Evolutionary conservation across 2,329 filamentous ascomycete species (phyloP).

Genomic region (Nothopassalora personata): DNA sequence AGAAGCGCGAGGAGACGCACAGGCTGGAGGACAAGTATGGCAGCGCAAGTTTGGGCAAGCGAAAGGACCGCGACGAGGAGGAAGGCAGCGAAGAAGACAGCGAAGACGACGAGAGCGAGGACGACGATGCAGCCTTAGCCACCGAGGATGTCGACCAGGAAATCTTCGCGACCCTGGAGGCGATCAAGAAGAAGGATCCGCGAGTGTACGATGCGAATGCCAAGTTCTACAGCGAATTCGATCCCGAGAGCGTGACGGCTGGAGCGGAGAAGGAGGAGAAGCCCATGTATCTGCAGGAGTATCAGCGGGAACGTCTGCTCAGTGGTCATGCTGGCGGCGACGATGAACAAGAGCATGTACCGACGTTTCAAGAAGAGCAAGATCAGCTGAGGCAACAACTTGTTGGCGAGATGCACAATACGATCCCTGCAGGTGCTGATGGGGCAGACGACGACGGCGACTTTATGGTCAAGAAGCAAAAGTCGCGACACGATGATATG

Average conservation of each 20-base stretch:
- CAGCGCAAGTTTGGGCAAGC: conserved; percentile 32
- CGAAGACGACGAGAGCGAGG: conserved; percentile 70
- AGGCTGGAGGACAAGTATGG: conserved; percentile 81
- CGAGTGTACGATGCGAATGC: conserved; percentile 75
- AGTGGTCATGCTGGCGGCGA: conserved; percentile 60
- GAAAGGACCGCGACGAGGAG: conserved; percentile 44
- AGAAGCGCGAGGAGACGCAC: conserved; percentile 85
- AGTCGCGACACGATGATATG: conserved; percentile 32
- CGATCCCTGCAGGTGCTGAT: conserved; percentile 43
- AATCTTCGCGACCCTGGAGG: conserved; percentile 79
- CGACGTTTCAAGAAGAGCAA: conserved; percentile 84
- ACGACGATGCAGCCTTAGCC: conserved; percentile 81
- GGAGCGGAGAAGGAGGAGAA: conserved; percentile 59
- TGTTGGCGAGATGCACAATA: conserved; percentile 72
- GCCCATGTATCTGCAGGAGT: conserved; percentile 79
- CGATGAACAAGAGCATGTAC: conserved; percentile 54
- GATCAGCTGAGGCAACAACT: conserved; percentile 73
- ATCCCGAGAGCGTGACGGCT: conserved; percentile 44
- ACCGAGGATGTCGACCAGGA: conserved; percentile 81
- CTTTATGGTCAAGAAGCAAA: conserved; percentile 69
- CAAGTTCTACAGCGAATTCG: conserved; percentile 69
- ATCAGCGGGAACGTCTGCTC: conserved; percentile 85
- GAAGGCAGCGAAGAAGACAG: conserved; percentile 54
- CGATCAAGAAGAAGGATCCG: conserved; percentile 86
- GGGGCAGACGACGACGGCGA: conserved; percentile 57